Conservation (phyloP, 805 yeast genomes). For the Jamesozyma jinghongensis region DNA sequence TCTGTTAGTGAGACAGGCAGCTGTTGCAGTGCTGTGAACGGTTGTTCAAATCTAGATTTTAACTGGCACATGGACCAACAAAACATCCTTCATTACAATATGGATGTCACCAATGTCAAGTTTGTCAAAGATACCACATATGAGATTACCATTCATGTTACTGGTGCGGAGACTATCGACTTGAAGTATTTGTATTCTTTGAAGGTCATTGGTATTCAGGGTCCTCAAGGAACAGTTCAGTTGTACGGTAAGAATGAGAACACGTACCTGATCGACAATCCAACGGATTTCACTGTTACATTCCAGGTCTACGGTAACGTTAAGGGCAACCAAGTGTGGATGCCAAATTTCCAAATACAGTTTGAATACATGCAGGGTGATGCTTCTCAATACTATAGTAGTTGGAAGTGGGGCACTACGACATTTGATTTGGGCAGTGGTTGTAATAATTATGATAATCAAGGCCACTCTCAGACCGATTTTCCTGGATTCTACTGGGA, state of each 20-base stretch:
- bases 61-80: constrained; percentile 4
- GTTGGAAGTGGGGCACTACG: constrained; percentile 13
- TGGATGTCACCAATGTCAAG: constrained; percentile 9
- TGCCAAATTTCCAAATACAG: constrained; percentile 19
- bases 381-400: constrained; percentile 4
- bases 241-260: constrained; percentile 14
- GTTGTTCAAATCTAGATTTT: constrained; percentile 14
- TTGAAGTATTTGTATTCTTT: constrained; percentile 11
- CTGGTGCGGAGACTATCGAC: constrained; percentile 10
- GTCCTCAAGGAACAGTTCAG: constrained; percentile 10
- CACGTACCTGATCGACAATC: constrained; percentile 8
- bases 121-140: constrained; percentile 10
- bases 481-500: constrained; percentile 16
- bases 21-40: constrained; percentile 1
- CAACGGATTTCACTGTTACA: constrained; percentile 16
- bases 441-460: constrained; percentile 11
- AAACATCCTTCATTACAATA: constrained; percentile 9
- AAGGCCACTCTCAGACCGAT: constrained; percentile 15
- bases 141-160: constrained; percentile 14
- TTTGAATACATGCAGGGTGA: constrained; percentile 12
- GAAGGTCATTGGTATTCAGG: constrained; percentile 12
- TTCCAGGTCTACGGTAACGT: constrained; percentile 12
- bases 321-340: constrained; percentile 8
- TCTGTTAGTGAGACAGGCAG: background rate
- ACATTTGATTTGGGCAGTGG: constrained; percentile 14